Evolutionary conservation across 2,329 filamentous ascomycete species (phyloP), one percentile per base, ranked within the genome.

Genomic region (Byssochlamys sp.): DNA sequence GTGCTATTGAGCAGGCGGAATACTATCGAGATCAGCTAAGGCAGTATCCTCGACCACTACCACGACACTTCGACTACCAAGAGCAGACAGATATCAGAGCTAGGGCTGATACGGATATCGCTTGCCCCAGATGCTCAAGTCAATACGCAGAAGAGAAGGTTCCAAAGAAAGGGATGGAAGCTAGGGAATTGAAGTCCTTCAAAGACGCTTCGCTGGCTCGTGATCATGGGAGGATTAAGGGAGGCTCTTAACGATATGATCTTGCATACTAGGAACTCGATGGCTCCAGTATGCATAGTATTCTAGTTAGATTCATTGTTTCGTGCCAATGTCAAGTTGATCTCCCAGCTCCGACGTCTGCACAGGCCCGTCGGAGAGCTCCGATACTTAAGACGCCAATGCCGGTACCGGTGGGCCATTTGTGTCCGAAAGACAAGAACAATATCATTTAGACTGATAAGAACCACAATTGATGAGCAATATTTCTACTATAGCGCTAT

Each of bases 1-100:
- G 53, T 25, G 56, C 58, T n/a, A 14, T 11, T 11, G 53, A 55
- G 28, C 52, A 58, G 14, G 58, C 56, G 12, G 26, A 51, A 28
- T 60, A 45, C 54, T 60, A 60, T 19, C 5, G 49, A 26, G 49
- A 51, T 6, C 28, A 51, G 25, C 6, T 51, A 1, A 26, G 4
- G 25, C 19, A n/a, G 25, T 51, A 51, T 12, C 49, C 49, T 51
- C 25, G 25, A 24, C 49, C 49, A 26, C 25, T 51, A 10, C 25
- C 49, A 10, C 11, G 5, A 2, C 49, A 51, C 27, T 51, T 51
- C 49, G 24, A 28, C 0, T 51, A 51, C 25, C 2, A 51, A n/a
- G 49, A 51, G 9, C 39, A 45, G 39, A 45, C n/a, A 2, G 5
- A 45, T 45, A n/a, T 19, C 19, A 7, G 2, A 19, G 4, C 39